A percentile compares a stretch with the other conserved stretches of the same genome.
Conservation (phyloP, 257 asterid genomes). For the Jacaranda copaia region DNA sequence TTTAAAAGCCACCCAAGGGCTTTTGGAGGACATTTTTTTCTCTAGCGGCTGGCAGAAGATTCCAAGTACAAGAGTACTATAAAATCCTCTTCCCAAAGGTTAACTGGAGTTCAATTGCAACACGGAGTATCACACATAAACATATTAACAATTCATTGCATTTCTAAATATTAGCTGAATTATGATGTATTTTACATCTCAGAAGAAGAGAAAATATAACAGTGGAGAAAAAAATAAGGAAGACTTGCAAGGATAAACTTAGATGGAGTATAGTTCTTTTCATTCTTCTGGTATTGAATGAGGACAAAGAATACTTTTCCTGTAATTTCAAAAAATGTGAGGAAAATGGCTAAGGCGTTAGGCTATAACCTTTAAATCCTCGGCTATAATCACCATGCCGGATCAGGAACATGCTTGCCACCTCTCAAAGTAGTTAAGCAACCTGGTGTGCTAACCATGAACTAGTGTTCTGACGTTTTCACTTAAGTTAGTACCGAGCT, state of each 20-base stretch:
- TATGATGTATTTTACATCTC: background rate
- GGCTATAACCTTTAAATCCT: background rate
- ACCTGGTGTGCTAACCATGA: background rate
- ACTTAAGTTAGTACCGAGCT: background rate
- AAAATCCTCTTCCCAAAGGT: no score
- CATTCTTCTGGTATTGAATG: background rate
- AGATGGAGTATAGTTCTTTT: background rate
- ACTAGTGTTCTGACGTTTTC: background rate
- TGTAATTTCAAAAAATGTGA: background rate
- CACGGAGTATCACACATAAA: no score
- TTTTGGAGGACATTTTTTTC: no score
- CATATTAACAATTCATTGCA: background rate
- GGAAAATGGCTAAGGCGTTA: background rate
- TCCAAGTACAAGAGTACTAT: no score
- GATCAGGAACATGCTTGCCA: background rate
- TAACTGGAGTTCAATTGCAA: no score
- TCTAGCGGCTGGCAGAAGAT: no score
- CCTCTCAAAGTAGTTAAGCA: background rate
- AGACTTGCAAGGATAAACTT: background rate
- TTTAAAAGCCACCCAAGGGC: no score
- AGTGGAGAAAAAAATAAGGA: background rate
- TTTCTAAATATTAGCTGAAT: background rate
- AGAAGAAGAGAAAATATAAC: background rate
- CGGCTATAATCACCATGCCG: background rate
- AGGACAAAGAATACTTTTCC: background rate